These are phyloP conservation scores for Cladosporium sphaerospermum DNA, from an alignment of 2,329 filamentous ascomycete species.

Conservation along the genomic window DNA sequence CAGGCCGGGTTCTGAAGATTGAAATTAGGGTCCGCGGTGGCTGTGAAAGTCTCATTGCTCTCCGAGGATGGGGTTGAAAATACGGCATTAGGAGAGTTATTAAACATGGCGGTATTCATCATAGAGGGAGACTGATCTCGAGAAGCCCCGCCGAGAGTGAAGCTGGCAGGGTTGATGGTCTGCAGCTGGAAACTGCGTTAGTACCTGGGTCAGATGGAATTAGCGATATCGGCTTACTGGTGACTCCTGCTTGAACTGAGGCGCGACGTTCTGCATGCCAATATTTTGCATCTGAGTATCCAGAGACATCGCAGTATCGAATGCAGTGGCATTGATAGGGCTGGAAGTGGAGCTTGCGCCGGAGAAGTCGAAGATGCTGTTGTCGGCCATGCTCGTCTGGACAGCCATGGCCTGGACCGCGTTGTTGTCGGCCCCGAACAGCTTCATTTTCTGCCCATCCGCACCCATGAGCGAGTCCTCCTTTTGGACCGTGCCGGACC, in stretches of 20 bases:
- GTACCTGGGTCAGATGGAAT: not conserved
- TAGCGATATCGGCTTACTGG: constrained; percentile 17
- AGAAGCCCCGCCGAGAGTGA: constrained; percentile 22
- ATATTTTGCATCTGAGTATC: constrained; percentile 21
- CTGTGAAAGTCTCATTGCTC: constrained; percentile 28
- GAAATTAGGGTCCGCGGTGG: constrained; percentile 23
- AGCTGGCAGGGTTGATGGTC: constrained; percentile 31
- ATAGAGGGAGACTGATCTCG: constrained; percentile 27
- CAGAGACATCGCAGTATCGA: constrained; percentile 25
- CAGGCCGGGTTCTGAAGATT: constrained; percentile 27
- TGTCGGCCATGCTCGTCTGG: constrained; percentile 10
- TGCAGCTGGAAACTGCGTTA: constrained; percentile 16
- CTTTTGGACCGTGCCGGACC: constrained; percentile 21
- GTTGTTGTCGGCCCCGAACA: constrained; percentile 15
- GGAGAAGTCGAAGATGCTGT: constrained; percentile 45
- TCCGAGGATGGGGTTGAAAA: constrained; percentile 34
- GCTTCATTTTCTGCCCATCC: constrained; percentile 21
- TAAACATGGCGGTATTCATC: constrained; percentile 25
- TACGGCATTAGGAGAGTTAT: constrained; percentile 27
- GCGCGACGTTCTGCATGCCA: constrained; percentile 15
- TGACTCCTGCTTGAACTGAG: constrained; percentile 24
- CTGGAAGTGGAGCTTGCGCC: constrained; percentile 39
- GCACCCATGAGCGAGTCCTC: constrained; percentile 24
- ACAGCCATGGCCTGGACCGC: constrained; percentile 6
- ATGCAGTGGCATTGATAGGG: constrained; percentile 34